Evolutionary conservation across 2,329 filamentous ascomycete species (phyloP), one percentile per base, ranked within the genome.

Genomic region (Aphanocladium album): DNA sequence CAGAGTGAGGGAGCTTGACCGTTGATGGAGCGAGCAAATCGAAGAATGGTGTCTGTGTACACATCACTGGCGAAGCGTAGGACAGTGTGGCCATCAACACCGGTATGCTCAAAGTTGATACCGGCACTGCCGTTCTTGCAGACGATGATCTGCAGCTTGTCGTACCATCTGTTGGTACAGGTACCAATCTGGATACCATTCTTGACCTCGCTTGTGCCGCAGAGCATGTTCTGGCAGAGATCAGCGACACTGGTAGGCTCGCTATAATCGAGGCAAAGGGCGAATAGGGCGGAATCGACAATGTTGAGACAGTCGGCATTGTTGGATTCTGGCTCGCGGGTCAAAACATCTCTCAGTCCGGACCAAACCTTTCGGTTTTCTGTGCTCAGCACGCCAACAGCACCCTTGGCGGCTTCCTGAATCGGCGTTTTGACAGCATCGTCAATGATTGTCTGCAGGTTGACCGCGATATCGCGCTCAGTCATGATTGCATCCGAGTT

Each of bases 91-190:
- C 95, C 95, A 69, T 99, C 95, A 5, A 99, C 93, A 66, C 95
- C 95, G 0, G 95, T 99, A 71, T 99, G 95, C 74, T 99, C 95
- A 69, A 99, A 98, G 77, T 99, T 99, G 84, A 99, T 98, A 6
- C 95, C 95, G 0, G 95, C 95, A 70, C 91, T 96, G 61, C 95
- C 95, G 75, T 98, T 99, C 78, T 96, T 96, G 81, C 95, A 98
- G 55, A 99, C 95, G 59, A 99, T 98, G 64, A 99, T 97, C 72
- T 99, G 95, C 52, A 99, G 81, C 78, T 99, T 99, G 77, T 99
- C 95, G 71, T 99, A 99, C 95, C 95, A 99, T 63, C 95, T 83
- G 74, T 99, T 99, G 16, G 93, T 97, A 76, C 95, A 99, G 2
- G 95, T 98, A 33, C 95, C 95, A 49, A 97, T 92, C 75, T 99